These are phyloP conservation scores for Gossypium thurberi DNA, from an alignment of 345 rosid species.

Conservation along the genomic window DNA sequence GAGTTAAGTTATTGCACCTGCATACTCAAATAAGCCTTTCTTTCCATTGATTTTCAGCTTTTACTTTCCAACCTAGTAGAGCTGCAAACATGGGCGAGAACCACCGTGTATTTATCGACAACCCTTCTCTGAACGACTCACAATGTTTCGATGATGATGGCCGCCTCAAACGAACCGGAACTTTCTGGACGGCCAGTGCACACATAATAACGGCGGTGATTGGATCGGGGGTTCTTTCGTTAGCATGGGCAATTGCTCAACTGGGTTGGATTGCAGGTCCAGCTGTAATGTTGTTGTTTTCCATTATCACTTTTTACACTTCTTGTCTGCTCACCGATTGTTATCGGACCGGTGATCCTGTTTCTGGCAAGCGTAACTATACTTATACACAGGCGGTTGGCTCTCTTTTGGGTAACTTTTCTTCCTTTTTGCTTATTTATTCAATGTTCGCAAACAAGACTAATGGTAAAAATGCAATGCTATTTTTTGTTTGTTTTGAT, in stretches of 20 bases:
- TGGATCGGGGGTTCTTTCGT: constrained; percentile 80
- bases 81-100: constrained; percentile 39
- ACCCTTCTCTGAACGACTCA: constrained; percentile 30
- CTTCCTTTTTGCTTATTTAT: background rate
- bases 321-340: constrained; percentile 63
- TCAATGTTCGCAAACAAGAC: background rate
- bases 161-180: constrained; percentile 64
- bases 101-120: constrained; percentile 31
- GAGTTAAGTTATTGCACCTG: background rate
- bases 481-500: background rate
- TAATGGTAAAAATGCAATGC: background rate
- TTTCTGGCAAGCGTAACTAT: constrained; percentile 65
- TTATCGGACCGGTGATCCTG: constrained; percentile 53
- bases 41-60: background rate
- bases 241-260: constrained; percentile 85
- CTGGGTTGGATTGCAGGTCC: constrained; percentile 92
- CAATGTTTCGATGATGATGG: constrained; percentile 71
- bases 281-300: constrained; percentile 63
- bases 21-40: no score
- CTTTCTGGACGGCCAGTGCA: constrained; percentile 74
- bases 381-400: constrained; percentile 72
- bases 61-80: no score
- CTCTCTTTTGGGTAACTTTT: constrained; percentile 50
- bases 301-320: constrained; percentile 57
- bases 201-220: constrained; percentile 83